Evolutionary conservation across 2,329 filamentous ascomycete genomes (phyloP).

Genomic region (Aspergillus fijiensis): DNA sequence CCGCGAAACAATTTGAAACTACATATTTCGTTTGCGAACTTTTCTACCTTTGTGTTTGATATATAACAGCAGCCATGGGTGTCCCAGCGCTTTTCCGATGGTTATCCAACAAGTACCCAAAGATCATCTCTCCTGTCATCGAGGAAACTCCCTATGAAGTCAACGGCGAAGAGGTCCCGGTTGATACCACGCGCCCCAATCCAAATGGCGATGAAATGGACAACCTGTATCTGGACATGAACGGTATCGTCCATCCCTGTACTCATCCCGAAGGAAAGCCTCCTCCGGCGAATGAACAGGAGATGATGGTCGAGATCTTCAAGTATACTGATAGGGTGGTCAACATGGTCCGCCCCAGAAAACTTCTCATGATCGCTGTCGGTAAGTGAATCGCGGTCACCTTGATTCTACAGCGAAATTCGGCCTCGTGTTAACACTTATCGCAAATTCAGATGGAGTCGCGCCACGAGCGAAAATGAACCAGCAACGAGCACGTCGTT

Average conservation of each 20-base stretch:
- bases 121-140: slow-evolving; percentile 88
- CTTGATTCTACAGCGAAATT: neutral
- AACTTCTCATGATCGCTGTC: slow-evolving; percentile 95
- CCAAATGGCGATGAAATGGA: slow-evolving; percentile 98
- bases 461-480: slow-evolving; percentile 99
- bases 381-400: slow-evolving; percentile 49
- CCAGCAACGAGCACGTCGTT: slow-evolving; percentile 93
- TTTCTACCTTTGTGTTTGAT: neutral
- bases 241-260: slow-evolving; percentile 98
- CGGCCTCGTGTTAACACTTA: slow-evolving; percentile 1
- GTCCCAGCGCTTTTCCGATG: slow-evolving; percentile 94
- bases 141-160: slow-evolving; percentile 81
- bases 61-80: slow-evolving; percentile 63
- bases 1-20: slow-evolving; percentile 11
- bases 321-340: slow-evolving; percentile 98
- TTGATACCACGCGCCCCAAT: slow-evolving; percentile 81
- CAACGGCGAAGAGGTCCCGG: slow-evolving; percentile 79
- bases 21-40: slow-evolving; percentile 6
- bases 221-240: slow-evolving; percentile 98
- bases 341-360: slow-evolving; percentile 96
- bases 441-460: slow-evolving; percentile 74
- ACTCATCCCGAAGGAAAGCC: slow-evolving; percentile 94
- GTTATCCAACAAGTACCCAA: slow-evolving; percentile 95
- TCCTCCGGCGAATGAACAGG: slow-evolving; percentile 87
- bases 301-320: slow-evolving; percentile 99